A percentile compares a stretch with the other conserved stretches of the same genome.
These are phyloP conservation scores for Rhynchosporium agropyri DNA, from an alignment of 2,329 filamentous ascomycete species.

Conservation along the genomic window DNA sequence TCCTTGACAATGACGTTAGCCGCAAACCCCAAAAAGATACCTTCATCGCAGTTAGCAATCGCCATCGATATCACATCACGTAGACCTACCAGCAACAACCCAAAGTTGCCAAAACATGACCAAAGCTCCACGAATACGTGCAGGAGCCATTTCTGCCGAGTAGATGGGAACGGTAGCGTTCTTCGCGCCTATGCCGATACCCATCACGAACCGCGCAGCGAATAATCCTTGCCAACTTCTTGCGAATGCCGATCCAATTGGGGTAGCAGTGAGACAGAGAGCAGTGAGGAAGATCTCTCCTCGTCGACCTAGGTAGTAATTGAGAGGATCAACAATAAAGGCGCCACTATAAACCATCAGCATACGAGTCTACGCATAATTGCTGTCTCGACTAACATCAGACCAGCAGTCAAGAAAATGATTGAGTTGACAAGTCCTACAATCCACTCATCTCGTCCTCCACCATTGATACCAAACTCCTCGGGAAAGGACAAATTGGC, in stretches of 20 bases:
- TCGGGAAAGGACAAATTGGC: slow-evolving; percentile 47
- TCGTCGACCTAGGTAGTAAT: slow-evolving; percentile 64
- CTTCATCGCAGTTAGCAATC: slow-evolving; percentile 48
- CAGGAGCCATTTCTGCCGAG: slow-evolving; percentile 57
- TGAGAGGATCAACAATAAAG: slow-evolving; percentile 67
- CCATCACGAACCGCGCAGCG: slow-evolving; percentile 55
- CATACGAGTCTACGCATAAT: slow-evolving; percentile 8
- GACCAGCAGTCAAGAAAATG: slow-evolving; percentile 54
- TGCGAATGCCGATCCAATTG: slow-evolving; percentile 59
- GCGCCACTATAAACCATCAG: slow-evolving; percentile 48
- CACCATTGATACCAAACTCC: slow-evolving; percentile 44
- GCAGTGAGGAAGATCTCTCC: slow-evolving; percentile 76
- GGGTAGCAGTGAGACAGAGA: slow-evolving; percentile 78
- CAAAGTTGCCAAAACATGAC: slow-evolving; percentile 85
- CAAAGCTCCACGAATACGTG: slow-evolving; percentile 59
- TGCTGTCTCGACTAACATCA: slow-evolving; percentile 43
- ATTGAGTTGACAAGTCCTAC: slow-evolving; percentile 59
- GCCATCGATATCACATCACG: slow-evolving; percentile 52
- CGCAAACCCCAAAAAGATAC: slow-evolving; percentile 53
- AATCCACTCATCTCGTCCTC: slow-evolving; percentile 48
- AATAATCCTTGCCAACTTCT: slow-evolving; percentile 61
- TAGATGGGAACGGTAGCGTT: slow-evolving; percentile 53
- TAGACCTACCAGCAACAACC: slow-evolving; percentile 73
- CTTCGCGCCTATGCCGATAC: slow-evolving; percentile 61
- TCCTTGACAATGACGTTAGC: slow-evolving; percentile 52